phyloP scores from a whole-genome alignment of 2,329 filamentous ascomycete species.

The Colletotrichum sublineola region DNA sequence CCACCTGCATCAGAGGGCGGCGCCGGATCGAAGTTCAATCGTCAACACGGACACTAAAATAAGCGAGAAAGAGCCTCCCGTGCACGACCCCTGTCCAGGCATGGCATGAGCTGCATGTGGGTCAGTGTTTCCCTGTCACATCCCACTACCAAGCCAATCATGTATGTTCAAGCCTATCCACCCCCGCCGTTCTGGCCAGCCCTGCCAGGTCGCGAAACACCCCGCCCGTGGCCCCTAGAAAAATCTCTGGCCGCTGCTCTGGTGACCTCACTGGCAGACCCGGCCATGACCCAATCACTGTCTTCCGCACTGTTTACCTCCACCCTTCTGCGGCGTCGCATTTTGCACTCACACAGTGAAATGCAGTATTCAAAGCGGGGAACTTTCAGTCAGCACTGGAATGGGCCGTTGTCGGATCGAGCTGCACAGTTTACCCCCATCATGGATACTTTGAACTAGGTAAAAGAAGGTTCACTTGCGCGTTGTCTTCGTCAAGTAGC shows the following conservation, averaged over 20 bases:
- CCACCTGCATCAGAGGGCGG: conserved; percentile 46
- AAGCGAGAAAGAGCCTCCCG: conserved; percentile 46
- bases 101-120: conserved; percentile 41
- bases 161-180: background rate
- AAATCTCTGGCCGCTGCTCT: conserved; percentile 15
- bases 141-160: conserved; percentile 15
- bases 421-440: conserved; percentile 32
- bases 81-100: conserved; percentile 42
- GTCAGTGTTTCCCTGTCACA: conserved; percentile 35
- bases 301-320: background rate
- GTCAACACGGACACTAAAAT: conserved; percentile 43
- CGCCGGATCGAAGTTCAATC: conserved; percentile 36
- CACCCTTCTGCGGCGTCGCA: background rate
- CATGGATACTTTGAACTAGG: conserved; percentile 16
- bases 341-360: background rate
- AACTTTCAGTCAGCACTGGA: background rate
- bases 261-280: conserved; percentile 33
- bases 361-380: conserved; percentile 11
- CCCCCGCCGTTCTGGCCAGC: conserved; percentile 42
- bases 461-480: conserved; percentile 18
- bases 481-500: conserved; percentile 28
- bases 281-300: background rate
- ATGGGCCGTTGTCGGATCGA: conserved; percentile 28
- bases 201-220: conserved; percentile 39
- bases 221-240: conserved; percentile 37